Evolutionary conservation across 202 grass and related monocot species (phyloP), one percentile per base, ranked within the genome.

Genomic region (Dendrocalamus latiflorus): DNA sequence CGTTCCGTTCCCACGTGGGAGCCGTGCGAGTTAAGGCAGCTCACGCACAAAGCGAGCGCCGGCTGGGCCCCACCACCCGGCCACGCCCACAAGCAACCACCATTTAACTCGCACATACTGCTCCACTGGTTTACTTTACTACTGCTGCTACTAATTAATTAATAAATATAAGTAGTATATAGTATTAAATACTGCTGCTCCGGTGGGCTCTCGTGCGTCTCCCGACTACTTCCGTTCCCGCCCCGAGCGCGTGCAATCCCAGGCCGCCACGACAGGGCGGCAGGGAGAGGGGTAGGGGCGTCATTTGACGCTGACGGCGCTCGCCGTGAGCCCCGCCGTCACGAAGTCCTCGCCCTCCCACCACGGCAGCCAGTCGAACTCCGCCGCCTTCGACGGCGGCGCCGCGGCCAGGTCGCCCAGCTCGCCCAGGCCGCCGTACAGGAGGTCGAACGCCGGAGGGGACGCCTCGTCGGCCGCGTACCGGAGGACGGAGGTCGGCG

Each of bases 351-450:
- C 87, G 54, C 75, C 62, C 59, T 90, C 88, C 85, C 89, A 85
- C 90, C 86, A 93, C 69, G 73, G 86, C 65, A 93, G 45, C 76
- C 85, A 94, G 70, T 91, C 86, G 74, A 92, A 88, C 58, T 97
- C 94, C 70, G 79, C 24, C 12, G 86, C 51, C 45, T 67, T 74
- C 0, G 75, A 72, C 42, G 85, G 71, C 18, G 63, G 48, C 28
- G 85, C 37, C 1, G 68, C 38, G 16, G 45, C 81, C 25, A 84
- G 25, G 9, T 76, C 85, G 21, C 56, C 53, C 0, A 93, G 86
- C 22, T 88, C 86, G 18, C 72, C 78, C 18, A 87, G 77, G 6
- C 54, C 72, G 54, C 65, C 79, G 54, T 77, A 89, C 21, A 91
- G 82, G 45, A 86, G 78, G 39, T 91, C 93, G 83, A 92, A 90